Evolutionary conservation across 2,329 filamentous ascomycete genomes (phyloP).

Genomic region (Epichloe bromicola): DNA sequence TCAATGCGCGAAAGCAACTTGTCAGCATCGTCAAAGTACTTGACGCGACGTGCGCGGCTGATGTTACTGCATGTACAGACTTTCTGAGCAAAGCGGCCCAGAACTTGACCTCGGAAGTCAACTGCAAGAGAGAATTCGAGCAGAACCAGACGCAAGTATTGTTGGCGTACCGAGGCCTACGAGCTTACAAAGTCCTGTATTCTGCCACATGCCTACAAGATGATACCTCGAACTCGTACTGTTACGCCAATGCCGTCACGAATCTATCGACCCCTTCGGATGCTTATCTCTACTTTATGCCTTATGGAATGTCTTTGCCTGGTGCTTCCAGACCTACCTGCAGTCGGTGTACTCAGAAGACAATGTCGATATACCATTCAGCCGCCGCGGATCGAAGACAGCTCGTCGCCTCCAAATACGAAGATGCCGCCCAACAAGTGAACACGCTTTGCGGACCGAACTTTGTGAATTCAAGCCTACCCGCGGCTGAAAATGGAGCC

Average conservation of each 20-base stretch:
- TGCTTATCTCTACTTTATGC: slow-evolving; percentile 74
- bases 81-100: slow-evolving; percentile 53
- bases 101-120: slow-evolving; percentile 45
- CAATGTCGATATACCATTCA: slow-evolving; percentile 68
- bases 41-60: slow-evolving; percentile 61
- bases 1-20: slow-evolving; percentile 60
- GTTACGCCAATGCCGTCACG: slow-evolving; percentile 72
- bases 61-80: slow-evolving; percentile 49
- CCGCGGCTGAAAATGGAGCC: slow-evolving; percentile 18
- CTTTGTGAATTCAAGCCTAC: slow-evolving; percentile 45
- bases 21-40: slow-evolving; percentile 64
- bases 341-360: slow-evolving; percentile 60
- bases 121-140: slow-evolving; percentile 61
- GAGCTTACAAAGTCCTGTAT: slow-evolving; percentile 67
- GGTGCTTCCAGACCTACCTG: slow-evolving; percentile 58
- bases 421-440: slow-evolving; percentile 56
- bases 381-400: slow-evolving; percentile 54
- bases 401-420: slow-evolving; percentile 57
- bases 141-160: slow-evolving; percentile 56
- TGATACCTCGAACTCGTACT: slow-evolving; percentile 53
- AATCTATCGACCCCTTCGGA: slow-evolving; percentile 59
- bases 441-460: slow-evolving; percentile 49
- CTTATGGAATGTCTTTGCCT: slow-evolving; percentile 61
- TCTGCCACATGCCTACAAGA: slow-evolving; percentile 68
- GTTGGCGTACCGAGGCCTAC: slow-evolving; percentile 62